Evolutionary conservation across 1,139 yeast genomes (phyloP), one percentile per base, ranked within the genome.

Genomic region (Debaryomyces coudertii): DNA sequence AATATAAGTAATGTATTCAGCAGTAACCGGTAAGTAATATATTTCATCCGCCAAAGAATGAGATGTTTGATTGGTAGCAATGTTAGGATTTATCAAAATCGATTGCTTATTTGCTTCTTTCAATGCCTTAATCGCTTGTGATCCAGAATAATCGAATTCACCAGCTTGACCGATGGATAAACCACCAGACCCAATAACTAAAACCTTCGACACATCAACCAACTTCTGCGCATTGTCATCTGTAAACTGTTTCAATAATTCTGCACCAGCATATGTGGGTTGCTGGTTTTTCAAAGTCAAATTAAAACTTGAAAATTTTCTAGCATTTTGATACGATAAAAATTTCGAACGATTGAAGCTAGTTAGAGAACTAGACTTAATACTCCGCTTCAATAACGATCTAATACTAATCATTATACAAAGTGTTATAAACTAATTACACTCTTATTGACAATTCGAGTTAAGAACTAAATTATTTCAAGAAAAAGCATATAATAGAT

Each of bases 131-230:
- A 92, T 92, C 43, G 98, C 98, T 71, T 92, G 98, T 16, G 97
- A 90, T 49, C 98, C 98, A 34, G 97, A 89, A 71, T 93, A 93
- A 68, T 93, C 99, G 59, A 93, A 93, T 70, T 93, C 99, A 60
- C 99, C 99, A 40, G 99, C 99, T 71, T 93, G 99, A 47, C 99
- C 99, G 64, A 93, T 93, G 45, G 97, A 88, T 51, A 93, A 78
- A 40, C 99, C 99, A 62, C 99, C 99, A 4, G 98, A 92, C 18
- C 99, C 99, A 62, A 93, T 87, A 48, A 93, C 90, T 53, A 93
- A 80, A 16, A 93, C 98, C 59, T 90, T 89, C 50, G 85, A 77
- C 42, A 90, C 97, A 54, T 92, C 96, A 40, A 90, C 96, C 49
- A 89, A 73, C 54, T 82, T 49, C 15, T 54, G 55, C 43, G 69